Evolutionary conservation across 805 yeast species (phyloP), one percentile per base, ranked within the genome.

Genomic region (Candida quercuum): DNA sequence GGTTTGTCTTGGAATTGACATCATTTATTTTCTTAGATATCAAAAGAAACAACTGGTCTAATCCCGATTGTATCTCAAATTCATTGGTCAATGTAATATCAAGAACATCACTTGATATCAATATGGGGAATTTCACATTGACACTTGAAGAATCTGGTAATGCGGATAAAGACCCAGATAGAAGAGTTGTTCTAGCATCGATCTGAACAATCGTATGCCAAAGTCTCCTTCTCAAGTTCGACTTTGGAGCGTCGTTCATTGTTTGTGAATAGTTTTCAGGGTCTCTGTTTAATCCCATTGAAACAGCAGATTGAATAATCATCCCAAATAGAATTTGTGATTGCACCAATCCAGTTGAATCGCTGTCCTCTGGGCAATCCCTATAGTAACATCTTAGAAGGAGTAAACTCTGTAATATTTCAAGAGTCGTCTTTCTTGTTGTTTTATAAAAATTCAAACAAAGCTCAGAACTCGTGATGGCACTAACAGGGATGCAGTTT

Each of bases 281-380:
- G 31, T 74, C 80, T 35, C 74, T 52, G 43, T 72, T 59, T 27
- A 74, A 48, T 0, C 78, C 78, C 38, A 72, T 47, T 4, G 64
- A 53, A 14, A 63, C 39, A 0, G 73, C 74, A 59, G 69, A 65
- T 39, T 71, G 75, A 6, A 64, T 40, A 5, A 65, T 49, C 28
- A 67, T 46, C 0, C 65, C 67, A 10, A 59, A 54, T 16, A 61
- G 52, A 3, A 57, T 55, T 31, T 62, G 71, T 0, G 66, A 49
- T 31, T 66, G 71, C 12, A 60, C 52, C 9, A 63, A 58, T 18
- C 66, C 67, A 0, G 60, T 53, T 11, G 70, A 72, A 43, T 67
- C 71, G 17, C 71, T 69, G 40, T 63, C 67, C 41, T 69, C 74
- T 1, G 79, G 79, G 0, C 73, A 59, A 43, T 59, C 59, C 37